Percentiles rank a stretch among this genome's conserved stretches.
Conservation (phyloP, 352 stramenopile genomes). For the Globisporangium splendens region DNA sequence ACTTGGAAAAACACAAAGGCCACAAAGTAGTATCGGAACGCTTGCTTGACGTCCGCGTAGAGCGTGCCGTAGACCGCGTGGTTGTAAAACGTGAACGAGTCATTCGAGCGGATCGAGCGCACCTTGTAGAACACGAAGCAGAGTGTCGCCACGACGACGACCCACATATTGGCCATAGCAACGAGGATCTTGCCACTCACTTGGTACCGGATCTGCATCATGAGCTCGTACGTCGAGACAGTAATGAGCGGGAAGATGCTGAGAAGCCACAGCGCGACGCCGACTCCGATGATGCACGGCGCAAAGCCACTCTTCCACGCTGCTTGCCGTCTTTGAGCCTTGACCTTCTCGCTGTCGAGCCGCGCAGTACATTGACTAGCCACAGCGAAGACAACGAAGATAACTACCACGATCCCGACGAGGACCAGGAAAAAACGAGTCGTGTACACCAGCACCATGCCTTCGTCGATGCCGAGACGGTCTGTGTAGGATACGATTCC, state of each 20-base stretch:
- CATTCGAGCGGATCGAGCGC: slow-evolving; percentile 25
- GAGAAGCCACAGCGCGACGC: slow-evolving; percentile 48
- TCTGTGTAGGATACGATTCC: slow-evolving; percentile 71
- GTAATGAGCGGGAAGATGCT: slow-evolving; percentile 53
- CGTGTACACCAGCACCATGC: slow-evolving; percentile 32
- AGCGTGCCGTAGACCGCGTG: slow-evolving; percentile 53
- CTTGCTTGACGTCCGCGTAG: slow-evolving; percentile 50
- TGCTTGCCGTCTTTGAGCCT: slow-evolving; percentile 12
- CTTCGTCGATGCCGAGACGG: slow-evolving; percentile 57
- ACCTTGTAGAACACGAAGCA: slow-evolving; percentile 43
- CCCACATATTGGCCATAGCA: slow-evolving; percentile 42
- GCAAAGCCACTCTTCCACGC: slow-evolving; percentile 34
- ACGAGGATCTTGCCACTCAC: slow-evolving; percentile 40
- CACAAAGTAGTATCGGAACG: slow-evolving; percentile 64
- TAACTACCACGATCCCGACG: slow-evolving; percentile 27
- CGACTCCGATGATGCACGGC: slow-evolving; percentile 47
- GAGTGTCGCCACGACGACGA: slow-evolving; percentile 38
- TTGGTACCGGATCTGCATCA: slow-evolving; percentile 58
- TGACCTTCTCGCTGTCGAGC: not conserved
- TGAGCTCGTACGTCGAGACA: slow-evolving; percentile 55
- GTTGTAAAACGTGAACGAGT: slow-evolving; percentile 45
- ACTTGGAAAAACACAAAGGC: slow-evolving; percentile 44
- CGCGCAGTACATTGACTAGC: not conserved
- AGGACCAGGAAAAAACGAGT: slow-evolving; percentile 46
- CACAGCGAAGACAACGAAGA: slow-evolving; percentile 28